Evolutionary conservation across 176 grass and related monocot genomes (phyloP).

Genomic region (Hordeum marinum): DNA sequence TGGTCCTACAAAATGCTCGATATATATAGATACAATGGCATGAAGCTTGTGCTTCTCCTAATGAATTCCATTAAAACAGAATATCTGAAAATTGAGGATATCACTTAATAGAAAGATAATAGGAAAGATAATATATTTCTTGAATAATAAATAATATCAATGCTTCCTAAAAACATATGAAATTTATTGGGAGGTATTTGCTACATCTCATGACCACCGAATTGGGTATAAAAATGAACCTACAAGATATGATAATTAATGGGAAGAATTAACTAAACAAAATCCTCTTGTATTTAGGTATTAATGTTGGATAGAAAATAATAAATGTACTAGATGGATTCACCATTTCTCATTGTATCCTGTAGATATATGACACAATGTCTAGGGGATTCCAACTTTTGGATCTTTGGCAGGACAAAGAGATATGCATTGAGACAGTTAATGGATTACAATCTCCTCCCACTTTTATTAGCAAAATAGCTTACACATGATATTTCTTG

Average conservation of each 20-base stretch:
- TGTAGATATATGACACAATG: too few species aligned
- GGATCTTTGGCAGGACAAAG: too few species aligned
- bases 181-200: not conserved
- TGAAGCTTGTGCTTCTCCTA: not conserved
- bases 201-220: not conserved
- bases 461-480: too few species aligned
- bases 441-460: too few species aligned
- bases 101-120: not conserved
- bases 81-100: not conserved
- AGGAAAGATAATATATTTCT: not conserved
- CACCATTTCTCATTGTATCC: too few species aligned
- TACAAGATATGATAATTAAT: not conserved
- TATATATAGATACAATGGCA: not conserved
- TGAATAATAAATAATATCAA: not conserved
- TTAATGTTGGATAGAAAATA: not conserved
- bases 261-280: not conserved
- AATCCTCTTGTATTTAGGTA: not conserved
- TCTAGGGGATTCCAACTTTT: too few species aligned
- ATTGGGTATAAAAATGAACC: not conserved
- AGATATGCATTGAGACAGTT: too few species aligned
- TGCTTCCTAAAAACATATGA: not conserved
- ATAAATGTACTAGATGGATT: too few species aligned
- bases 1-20: not conserved
- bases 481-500: too few species aligned
- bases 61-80: not conserved